These are phyloP conservation scores for Leptomonas seymouri DNA, from an alignment of 208 protist genomes.

Conservation along the genomic window DNA sequence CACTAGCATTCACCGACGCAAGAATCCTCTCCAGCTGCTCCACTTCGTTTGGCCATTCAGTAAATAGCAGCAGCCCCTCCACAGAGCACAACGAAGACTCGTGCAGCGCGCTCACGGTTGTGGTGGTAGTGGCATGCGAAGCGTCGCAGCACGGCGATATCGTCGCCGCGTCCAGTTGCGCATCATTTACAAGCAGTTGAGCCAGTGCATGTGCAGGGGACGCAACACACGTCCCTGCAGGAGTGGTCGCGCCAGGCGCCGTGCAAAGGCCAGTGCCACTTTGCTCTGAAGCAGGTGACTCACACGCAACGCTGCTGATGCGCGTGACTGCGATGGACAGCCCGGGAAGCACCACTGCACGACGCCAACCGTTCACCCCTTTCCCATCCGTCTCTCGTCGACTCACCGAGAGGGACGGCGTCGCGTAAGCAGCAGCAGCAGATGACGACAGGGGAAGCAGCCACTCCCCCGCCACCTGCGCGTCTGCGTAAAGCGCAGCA, in stretches of 20 bases:
- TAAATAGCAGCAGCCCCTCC: constrained; percentile 51
- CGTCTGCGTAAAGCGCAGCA: constrained; percentile 7
- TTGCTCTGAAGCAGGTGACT: background rate
- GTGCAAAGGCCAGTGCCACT: background rate
- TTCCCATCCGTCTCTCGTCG: background rate
- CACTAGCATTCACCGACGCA: constrained; percentile 2
- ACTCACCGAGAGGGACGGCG: constrained; percentile 13
- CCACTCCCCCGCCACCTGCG: constrained; percentile 19
- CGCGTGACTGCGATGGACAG: constrained; percentile 46
- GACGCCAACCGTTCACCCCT: constrained; percentile 6
- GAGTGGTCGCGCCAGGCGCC: constrained; percentile 5
- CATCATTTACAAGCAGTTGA: background rate
- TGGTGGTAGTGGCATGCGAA: background rate
- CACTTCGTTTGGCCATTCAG: constrained; percentile 28
- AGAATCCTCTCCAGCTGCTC: constrained; percentile 8
- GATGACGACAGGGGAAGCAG: constrained; percentile 11
- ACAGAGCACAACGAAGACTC: constrained; percentile 22
- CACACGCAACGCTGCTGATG: constrained; percentile 24
- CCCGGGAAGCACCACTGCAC: constrained; percentile 38
- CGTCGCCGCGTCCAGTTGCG: constrained; percentile 9
- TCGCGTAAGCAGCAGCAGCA: background rate
- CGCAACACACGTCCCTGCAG: constrained; percentile 32
- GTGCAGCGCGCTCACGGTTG: constrained; percentile 19
- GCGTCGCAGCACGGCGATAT: constrained; percentile 11
- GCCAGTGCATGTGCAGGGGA: constrained; percentile 8